Evolutionary conservation across 495 filamentous ascomycete genomes (phyloP).

Genomic region (Podospora appendiculata): DNA sequence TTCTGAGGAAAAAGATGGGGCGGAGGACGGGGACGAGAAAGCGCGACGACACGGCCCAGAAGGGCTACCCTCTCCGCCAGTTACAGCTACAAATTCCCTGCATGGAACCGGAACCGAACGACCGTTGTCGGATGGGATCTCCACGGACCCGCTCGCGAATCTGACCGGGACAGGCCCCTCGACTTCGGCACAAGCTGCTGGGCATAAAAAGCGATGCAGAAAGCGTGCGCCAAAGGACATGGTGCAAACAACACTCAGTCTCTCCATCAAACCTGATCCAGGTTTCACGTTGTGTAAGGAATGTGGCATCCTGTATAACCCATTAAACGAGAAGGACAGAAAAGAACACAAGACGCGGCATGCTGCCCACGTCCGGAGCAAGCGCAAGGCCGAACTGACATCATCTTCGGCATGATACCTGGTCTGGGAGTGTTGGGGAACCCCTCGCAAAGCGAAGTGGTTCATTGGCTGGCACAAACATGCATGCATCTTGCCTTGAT

Average conservation of each 20-base stretch:
- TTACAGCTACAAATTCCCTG: too few relatives aligned
- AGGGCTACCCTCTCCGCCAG: neutral
- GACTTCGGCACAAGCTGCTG: neutral
- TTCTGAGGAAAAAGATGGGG: neutral
- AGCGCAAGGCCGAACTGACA: neutral
- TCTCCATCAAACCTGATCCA: constrained; percentile 24
- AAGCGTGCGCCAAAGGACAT: constrained; percentile 18
- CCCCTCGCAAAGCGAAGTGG: too few relatives aligned
- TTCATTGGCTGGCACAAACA: too few relatives aligned
- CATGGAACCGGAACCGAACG: neutral
- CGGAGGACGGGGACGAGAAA: neutral
- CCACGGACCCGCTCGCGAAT: neutral
- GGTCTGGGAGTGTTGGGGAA: too few relatives aligned
- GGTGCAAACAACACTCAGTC: constrained; percentile 37
- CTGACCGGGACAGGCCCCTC: neutral
- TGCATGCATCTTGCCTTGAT: too few relatives aligned
- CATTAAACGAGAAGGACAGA: constrained; percentile 36
- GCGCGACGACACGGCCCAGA: neutral
- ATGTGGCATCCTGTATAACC: constrained; percentile 41
- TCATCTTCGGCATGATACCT: neutral
- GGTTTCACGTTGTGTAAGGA: constrained; percentile 37
- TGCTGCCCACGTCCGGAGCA: constrained; percentile 14
- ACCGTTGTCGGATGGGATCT: neutral
- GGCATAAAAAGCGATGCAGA: neutral
- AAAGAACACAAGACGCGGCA: constrained; percentile 35